Evolutionary conservation across 139 green algal genomes (phyloP).

Genomic region (Volvox reticuliferus): DNA sequence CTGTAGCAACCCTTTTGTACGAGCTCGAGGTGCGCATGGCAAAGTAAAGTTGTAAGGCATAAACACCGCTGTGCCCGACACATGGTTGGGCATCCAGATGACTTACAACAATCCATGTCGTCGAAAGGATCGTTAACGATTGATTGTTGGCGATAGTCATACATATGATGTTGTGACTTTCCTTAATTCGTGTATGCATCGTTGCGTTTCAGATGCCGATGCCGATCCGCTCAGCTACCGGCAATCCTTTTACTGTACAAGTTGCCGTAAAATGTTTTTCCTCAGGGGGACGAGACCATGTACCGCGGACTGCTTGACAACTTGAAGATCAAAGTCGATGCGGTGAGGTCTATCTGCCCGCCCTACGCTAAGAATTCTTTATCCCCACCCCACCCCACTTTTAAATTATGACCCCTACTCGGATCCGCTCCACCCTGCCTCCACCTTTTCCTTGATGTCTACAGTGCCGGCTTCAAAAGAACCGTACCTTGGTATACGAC

Average conservation of each 20-base stretch:
- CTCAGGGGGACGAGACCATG: conserved; percentile 33
- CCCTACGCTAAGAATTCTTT: too few relatives aligned
- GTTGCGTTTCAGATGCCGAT: too few relatives aligned
- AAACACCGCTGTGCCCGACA: too few relatives aligned
- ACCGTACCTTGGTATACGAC: conserved; percentile 39
- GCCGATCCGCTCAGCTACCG: not conserved
- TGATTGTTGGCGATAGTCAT: too few relatives aligned
- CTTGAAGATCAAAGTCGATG: conserved; percentile 47
- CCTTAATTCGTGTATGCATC: too few relatives aligned
- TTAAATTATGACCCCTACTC: too few relatives aligned
- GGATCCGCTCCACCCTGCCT: not conserved
- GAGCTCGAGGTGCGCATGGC: conserved; percentile 43
- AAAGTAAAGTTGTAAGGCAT: too few relatives aligned
- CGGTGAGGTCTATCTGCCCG: conserved; percentile 6
- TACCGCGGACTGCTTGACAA: conserved; percentile 38
- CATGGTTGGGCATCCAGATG: not conserved
- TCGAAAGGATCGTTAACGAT: too few relatives aligned
- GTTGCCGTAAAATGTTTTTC: not conserved
- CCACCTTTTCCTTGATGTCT: not conserved
- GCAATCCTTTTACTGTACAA: not conserved
- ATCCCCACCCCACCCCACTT: too few relatives aligned
- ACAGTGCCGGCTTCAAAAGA: conserved; percentile 49
- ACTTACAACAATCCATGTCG: too few relatives aligned
- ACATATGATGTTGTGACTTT: too few relatives aligned
- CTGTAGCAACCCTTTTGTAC: conserved; percentile 43